Percentiles rank a stretch among this genome's conserved stretches.
Conservation (phyloP, 805 yeast genomes). For the Ogataea wickerhamii region DNA sequence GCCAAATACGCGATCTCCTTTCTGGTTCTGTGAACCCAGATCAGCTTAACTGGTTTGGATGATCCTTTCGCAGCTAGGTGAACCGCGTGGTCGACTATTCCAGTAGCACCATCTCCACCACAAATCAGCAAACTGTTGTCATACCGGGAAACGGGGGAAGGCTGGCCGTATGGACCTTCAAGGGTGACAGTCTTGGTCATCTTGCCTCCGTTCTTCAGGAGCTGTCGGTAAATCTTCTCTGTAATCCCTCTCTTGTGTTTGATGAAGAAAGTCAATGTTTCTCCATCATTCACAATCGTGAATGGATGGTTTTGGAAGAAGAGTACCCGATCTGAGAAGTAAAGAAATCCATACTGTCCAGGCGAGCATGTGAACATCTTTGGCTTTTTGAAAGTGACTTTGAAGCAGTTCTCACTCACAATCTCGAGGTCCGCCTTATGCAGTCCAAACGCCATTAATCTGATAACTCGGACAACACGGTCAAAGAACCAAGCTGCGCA, state of each 20-base stretch:
- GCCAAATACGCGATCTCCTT: constrained; percentile 44
- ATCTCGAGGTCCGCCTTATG: constrained; percentile 20
- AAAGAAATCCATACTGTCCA: constrained; percentile 54
- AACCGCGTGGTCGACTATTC: constrained; percentile 39
- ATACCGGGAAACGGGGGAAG: constrained; percentile 45
- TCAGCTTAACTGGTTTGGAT: constrained; percentile 37
- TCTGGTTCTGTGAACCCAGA: constrained; percentile 58
- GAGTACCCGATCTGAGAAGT: constrained; percentile 46
- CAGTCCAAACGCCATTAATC: constrained; percentile 24
- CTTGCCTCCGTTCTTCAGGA: constrained; percentile 29
- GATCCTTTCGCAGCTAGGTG: constrained; percentile 25
- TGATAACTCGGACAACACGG: constrained; percentile 42
- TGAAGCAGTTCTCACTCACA: constrained; percentile 34
- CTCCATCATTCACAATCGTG: constrained; percentile 43
- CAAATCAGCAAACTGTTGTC: constrained; percentile 54
- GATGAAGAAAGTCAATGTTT: constrained; percentile 37
- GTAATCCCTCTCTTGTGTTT: constrained; percentile 56
- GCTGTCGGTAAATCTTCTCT: constrained; percentile 33
- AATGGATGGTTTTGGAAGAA: constrained; percentile 78
- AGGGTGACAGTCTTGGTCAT: constrained; percentile 34
- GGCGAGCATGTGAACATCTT: constrained; percentile 46
- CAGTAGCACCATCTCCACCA: constrained; percentile 73
- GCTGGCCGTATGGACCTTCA: constrained; percentile 71
- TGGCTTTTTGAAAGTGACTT: constrained; percentile 50
- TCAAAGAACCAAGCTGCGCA: constrained; percentile 52